Evolutionary conservation across 139 green algal genomes (phyloP), one percentile per base, ranked within the genome.

Genomic region (Eudorina sp.): DNA sequence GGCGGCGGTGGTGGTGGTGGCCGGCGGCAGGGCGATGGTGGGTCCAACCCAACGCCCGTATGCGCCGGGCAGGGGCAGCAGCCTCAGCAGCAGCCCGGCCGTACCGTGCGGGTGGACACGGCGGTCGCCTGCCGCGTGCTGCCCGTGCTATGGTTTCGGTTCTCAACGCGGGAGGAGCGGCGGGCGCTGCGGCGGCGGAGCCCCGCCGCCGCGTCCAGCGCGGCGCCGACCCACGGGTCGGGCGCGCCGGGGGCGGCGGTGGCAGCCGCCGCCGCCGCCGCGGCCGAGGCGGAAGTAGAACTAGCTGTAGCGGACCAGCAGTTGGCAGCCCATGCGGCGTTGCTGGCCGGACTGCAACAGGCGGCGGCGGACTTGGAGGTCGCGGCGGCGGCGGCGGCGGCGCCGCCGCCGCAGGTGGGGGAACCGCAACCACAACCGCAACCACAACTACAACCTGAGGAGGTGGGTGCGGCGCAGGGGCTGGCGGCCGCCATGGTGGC

Each of bases 111-210:
- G 13, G 53, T 53, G 25, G 53, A 72, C 36, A 21, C 45, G 38
- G 80, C 60, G 16, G 27, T 76, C 41, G 11, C 38, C 11, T 72
- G 55, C 38, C 38, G 60, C 19, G 80, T 86, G 45, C 21, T 76
- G 80, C 80, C 80, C 41, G 80, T 86, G 41, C 29, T 86, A 29
- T 86, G 80, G 80, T 86, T 77, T 53, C 62, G 80, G 0, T 86
- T 76, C 60, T 60, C 25, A 29, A 64, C 60, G 2, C 60, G 80
- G 8, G 40, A 36, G n/a, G 80, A 86, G 60, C 62, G 60, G 29
- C 29, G 43, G 1, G 58, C 41, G 53, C 27, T 76, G 58, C 60
- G 80, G 16, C 60, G 80, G 4, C 40, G 78, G 34, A 51, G 31
- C 19, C 8, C 27, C 76, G 48, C 34, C 31, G 34, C 13, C 40